phyloP scores from a whole-genome alignment of 768 basidiomycete genomes.

The Tremella mesenterica region DNA sequence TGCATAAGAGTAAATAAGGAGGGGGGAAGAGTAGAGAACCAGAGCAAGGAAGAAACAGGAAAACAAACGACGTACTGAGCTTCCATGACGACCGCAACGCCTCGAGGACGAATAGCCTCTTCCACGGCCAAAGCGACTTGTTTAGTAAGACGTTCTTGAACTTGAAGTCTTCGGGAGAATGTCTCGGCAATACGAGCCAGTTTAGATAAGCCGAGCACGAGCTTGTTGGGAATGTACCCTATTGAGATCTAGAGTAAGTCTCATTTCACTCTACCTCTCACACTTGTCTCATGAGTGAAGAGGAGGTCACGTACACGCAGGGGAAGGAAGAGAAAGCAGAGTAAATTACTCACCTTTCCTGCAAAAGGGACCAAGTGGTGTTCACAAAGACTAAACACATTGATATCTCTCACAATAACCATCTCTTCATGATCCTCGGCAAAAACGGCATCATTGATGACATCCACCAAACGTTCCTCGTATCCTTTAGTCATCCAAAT shows the following conservation, averaged over 20 bases:
- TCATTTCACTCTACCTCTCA: neutral
- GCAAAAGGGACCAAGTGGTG: conserved; percentile 98
- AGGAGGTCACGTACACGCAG: neutral
- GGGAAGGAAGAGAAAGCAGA: neutral
- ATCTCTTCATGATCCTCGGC: conserved; percentile 99
- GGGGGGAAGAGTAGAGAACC: neutral
- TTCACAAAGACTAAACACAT: conserved; percentile 94
- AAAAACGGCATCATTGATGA: conserved; percentile 97
- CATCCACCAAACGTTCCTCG: conserved; percentile 90
- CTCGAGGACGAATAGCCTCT: conserved; percentile 93
- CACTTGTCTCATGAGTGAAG: too few relatives aligned
- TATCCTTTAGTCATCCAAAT: conserved; percentile 99
- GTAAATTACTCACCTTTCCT: conserved; percentile 65
- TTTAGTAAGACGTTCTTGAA: conserved; percentile 93
- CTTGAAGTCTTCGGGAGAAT: conserved; percentile 87
- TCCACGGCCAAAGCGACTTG: conserved; percentile 97
- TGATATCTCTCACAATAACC: conserved; percentile 96
- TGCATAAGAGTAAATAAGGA: conserved; percentile 3
- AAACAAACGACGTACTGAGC: conserved; percentile 62
- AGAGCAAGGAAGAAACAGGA: neutral
- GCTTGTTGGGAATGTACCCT: conserved; percentile 90
- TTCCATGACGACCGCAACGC: conserved; percentile 99
- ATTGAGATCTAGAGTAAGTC: conserved; percentile 67
- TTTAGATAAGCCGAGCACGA: conserved; percentile 91
- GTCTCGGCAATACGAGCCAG: conserved; percentile 95